These are phyloP conservation scores for Naematelia aurantialba DNA, from an alignment of 768 basidiomycete genomes.

Conservation along the genomic window DNA sequence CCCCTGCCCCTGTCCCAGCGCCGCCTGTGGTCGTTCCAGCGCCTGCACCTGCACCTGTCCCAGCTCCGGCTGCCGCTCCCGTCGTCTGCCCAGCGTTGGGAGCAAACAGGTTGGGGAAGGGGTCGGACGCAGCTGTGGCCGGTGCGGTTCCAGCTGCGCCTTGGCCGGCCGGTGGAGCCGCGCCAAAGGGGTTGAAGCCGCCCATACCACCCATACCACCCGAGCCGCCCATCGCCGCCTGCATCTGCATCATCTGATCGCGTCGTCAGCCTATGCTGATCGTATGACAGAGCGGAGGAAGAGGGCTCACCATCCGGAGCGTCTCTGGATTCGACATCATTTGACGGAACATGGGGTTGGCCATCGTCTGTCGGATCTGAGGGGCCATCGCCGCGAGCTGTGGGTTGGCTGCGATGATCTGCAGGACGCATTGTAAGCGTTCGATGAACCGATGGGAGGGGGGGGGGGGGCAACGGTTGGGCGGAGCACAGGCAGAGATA, in stretches of 20 bases:
- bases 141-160: constrained; percentile 14
- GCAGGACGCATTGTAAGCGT: not conserved
- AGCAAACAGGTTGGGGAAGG: constrained; percentile 43
- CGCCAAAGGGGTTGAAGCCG: constrained; percentile 13
- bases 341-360: constrained; percentile 67
- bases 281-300: not conserved
- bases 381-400: constrained; percentile 71
- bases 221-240: constrained; percentile 29
- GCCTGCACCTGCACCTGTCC: constrained; percentile 2
- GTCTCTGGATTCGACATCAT: constrained; percentile 55
- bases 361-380: constrained; percentile 69
- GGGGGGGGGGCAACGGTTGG: too few species aligned
- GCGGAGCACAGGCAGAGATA: too few species aligned
- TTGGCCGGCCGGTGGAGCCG: constrained; percentile 7
- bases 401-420: constrained; percentile 73
- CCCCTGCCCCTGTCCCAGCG: not conserved
- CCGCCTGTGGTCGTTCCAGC: not conserved
- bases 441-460: too few species aligned
- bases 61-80: constrained; percentile 3
- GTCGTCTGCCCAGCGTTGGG: constrained; percentile 13
- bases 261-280: constrained; percentile 18
- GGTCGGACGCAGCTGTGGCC: constrained; percentile 16
- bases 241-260: constrained; percentile 47
- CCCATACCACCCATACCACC: constrained; percentile 18
- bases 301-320: constrained; percentile 29